phyloP scores from a whole-genome alignment of 345 rosid species.

The Salix suchowensis region DNA sequence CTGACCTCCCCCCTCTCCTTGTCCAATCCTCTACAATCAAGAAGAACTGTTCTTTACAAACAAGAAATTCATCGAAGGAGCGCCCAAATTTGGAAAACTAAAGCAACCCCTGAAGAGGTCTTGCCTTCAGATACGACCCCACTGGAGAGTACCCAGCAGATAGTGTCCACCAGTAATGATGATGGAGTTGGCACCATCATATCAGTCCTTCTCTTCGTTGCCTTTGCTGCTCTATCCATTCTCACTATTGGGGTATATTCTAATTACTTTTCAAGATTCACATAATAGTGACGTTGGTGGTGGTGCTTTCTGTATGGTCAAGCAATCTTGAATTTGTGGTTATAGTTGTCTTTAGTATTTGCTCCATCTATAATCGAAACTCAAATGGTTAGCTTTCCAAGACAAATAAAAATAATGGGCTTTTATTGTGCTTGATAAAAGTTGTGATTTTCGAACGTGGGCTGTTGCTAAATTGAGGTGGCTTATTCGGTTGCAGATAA shows the following conservation, averaged over 20 bases:
- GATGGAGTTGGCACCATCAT: conserved; percentile 44
- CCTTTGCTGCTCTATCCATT: conserved; percentile 55
- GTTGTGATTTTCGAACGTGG: conserved; percentile 19
- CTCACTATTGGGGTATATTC: conserved; percentile 73
- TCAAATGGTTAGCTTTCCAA: too few species aligned
- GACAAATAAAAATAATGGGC: not conserved
- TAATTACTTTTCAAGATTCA: not conserved
- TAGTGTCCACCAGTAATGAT: conserved; percentile 31
- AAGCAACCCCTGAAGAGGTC: conserved; percentile 46
- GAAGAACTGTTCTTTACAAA: conserved; percentile 14
- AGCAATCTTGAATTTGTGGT: not conserved
- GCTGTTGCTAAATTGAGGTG: conserved; percentile 3
- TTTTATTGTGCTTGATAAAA: not conserved
- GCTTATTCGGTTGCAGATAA: conserved; percentile 42
- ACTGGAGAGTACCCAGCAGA: conserved; percentile 34
- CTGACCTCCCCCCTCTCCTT: conserved; percentile 16
- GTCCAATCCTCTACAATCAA: conserved; percentile 20
- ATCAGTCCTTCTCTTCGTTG: conserved; percentile 50
- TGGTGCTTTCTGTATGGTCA: not conserved
- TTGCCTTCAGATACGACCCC: conserved; percentile 27
- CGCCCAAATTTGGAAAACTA: conserved; percentile 35
- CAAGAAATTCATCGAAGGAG: conserved; percentile 5
- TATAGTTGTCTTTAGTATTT: too few species aligned
- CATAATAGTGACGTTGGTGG: not conserved
- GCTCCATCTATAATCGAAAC: too few species aligned